These are phyloP conservation scores for Leishmania guyanensis DNA, from an alignment of 208 protist species.

Conservation along the genomic window DNA sequence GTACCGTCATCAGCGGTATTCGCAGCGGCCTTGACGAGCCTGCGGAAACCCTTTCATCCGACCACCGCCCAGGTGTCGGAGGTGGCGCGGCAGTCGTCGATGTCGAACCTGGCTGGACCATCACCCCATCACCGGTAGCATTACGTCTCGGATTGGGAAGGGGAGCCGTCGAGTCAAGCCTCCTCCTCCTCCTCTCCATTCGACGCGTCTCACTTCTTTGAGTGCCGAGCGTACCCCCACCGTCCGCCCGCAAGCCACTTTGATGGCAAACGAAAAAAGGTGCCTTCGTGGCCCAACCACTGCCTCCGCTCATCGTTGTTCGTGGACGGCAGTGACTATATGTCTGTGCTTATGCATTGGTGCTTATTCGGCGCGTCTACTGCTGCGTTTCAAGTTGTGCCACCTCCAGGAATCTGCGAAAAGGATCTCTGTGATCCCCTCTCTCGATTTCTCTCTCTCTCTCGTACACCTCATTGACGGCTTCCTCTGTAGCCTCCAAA, in stretches of 20 bases:
- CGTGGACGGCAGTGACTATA: background rate
- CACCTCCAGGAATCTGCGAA: background rate
- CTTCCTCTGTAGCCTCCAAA: background rate
- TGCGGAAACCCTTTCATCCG: constrained; percentile 30
- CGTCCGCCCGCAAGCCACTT: background rate
- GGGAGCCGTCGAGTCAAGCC: too few relatives aligned
- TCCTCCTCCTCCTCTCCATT: background rate
- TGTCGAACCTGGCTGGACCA: background rate
- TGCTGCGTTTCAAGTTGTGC: background rate
- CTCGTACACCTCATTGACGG: background rate
- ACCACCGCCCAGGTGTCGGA: constrained; percentile 23
- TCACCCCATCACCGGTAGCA: background rate
- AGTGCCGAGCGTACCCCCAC: background rate
- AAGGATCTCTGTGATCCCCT: background rate
- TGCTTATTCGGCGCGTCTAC: background rate
- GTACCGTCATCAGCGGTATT: background rate
- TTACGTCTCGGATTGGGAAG: background rate
- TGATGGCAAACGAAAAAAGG: background rate
- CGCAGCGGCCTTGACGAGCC: constrained; percentile 4
- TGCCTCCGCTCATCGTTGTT: background rate
- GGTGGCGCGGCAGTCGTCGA: constrained; percentile 23
- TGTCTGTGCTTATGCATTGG: background rate
- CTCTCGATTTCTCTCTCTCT: background rate
- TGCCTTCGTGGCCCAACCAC: background rate
- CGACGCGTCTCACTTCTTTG: constrained; percentile 19